Evolutionary conservation across 202 grass and related monocot species (phyloP).

Genomic region (Carex sylvatica): DNA sequence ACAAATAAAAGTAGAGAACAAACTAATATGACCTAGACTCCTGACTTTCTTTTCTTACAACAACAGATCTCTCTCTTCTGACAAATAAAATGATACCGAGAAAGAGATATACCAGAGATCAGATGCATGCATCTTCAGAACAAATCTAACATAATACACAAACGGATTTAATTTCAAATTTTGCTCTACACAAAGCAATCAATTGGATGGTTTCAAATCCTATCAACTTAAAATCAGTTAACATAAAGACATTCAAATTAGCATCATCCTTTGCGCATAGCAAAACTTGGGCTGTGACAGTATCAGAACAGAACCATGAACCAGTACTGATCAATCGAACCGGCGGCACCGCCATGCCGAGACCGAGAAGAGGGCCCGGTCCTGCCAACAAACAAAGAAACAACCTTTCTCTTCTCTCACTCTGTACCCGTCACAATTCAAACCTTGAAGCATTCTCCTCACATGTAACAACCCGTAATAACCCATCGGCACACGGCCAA

Average conservation of each 20-base stretch:
- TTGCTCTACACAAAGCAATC: conserved; percentile 5
- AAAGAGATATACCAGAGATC: not conserved
- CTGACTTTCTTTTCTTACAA: conserved; percentile 19
- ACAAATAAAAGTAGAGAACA: conserved; percentile 11
- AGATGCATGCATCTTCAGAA: not conserved
- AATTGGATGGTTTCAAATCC: not conserved
- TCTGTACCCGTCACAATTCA: conserved; percentile 62
- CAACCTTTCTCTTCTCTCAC: conserved; percentile 57
- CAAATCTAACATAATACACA: conserved; percentile 10
- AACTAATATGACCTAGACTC: not conserved
- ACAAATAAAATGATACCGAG: conserved; percentile 31
- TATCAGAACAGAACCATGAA: not conserved
- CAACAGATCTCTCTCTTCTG: conserved; percentile 15
- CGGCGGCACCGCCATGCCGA: conserved; percentile 71
- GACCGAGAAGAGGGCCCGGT: conserved; percentile 71
- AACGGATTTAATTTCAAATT: conserved; percentile 17
- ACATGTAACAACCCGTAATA: conserved; percentile 70
- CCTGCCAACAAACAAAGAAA: conserved; percentile 89
- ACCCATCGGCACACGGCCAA: conserved; percentile 48
- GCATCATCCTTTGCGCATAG: conserved; percentile 9
- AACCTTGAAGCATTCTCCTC: conserved; percentile 51
- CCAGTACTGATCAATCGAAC: conserved; percentile 43
- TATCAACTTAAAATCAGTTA: not conserved
- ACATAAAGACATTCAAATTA: not conserved
- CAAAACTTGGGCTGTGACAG: conserved; percentile 5